Base-by-base conservation (phyloP, 192 early-diverging fungal genomes). In the Lobosporangium transversale region DNA sequence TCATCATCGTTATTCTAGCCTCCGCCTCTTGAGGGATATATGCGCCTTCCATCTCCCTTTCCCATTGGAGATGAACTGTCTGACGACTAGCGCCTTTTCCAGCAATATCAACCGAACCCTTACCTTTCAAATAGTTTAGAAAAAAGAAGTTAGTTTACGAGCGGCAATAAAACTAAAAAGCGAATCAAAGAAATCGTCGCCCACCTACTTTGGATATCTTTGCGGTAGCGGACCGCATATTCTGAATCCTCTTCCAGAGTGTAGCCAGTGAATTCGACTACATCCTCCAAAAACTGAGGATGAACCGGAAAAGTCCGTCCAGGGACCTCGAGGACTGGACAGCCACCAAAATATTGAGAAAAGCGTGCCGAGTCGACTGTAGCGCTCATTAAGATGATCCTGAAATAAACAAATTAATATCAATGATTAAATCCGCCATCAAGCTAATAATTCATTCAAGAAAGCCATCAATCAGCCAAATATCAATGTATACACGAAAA, bases 271-370 rank as follows among this genome's bases (percentile, higher is more conserved):
- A 61, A 55, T 37, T 91, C 85, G 18, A 92, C 56, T 10, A 88
- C 82, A 63, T 94, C 92, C 68, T 94, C 93, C 68, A 94, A 54
- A 45, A 81, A 90, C 32, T 89, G 73, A 47, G 89, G 88, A 15
- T 86, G 66, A 0, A 94, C 92, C 4, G 92, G 90, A 58, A 88
- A 90, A 11, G 91, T 91, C 48, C 88, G 86, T 3, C 92, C 92
- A 27, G 92, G 91, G 31, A 94, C 89, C 23, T 84, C 83, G 23
- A 94, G 81, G 1, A 84, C 69, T 33, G 89, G 92, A 14, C 85
- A 83, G 35, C 57, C 78, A 26, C 30, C 86, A 86, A 80, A 92
- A 84, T 85, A 94, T 54, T 33, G 21, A 18, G 79, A 92, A 21
- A 87, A 93, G 59, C 58, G 83, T 54, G 53, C 59, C 9, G 90